Conservation (phyloP, 768 basidiomycete species). For the Wakefieldia striispora region DNA sequence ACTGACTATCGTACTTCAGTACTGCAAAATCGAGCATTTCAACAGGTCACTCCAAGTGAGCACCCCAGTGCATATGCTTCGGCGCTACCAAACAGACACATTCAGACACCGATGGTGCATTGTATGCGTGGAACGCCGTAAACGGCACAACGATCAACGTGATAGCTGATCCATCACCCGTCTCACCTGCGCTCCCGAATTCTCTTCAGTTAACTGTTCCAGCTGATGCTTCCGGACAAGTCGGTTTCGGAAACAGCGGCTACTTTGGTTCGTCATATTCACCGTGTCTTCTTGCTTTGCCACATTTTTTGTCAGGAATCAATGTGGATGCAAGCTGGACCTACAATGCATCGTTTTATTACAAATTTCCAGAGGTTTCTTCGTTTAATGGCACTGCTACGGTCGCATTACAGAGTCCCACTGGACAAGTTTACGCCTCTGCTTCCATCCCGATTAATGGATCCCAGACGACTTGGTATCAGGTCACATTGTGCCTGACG, state of each 20-base stretch:
- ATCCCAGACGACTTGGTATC: slow-evolving; percentile 46
- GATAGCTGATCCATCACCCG: slow-evolving; percentile 45
- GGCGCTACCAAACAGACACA: background rate
- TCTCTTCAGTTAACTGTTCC: slow-evolving; percentile 51
- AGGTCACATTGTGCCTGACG: slow-evolving; percentile 41
- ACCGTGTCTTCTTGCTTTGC: background rate
- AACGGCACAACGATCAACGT: slow-evolving; percentile 45
- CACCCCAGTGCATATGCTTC: background rate
- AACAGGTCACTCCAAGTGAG: slow-evolving; percentile 54
- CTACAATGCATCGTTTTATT: slow-evolving; percentile 61
- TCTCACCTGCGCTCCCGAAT: slow-evolving; percentile 59
- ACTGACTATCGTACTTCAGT: slow-evolving; percentile 35
- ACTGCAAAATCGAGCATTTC: slow-evolving; percentile 66
- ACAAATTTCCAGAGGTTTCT: slow-evolving; percentile 46
- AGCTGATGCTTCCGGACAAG: slow-evolving; percentile 33
- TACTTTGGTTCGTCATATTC: slow-evolving; percentile 43
- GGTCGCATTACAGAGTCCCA: slow-evolving; percentile 43
- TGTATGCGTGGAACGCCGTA: slow-evolving; percentile 51
- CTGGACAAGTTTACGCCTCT: slow-evolving; percentile 42
- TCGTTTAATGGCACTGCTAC: slow-evolving; percentile 40
- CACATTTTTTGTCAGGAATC: slow-evolving; percentile 40
- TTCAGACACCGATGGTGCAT: slow-evolving; percentile 44
- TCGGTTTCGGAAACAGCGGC: slow-evolving; percentile 56
- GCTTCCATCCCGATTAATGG: slow-evolving; percentile 37
- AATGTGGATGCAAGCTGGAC: slow-evolving; percentile 47